Conservation (phyloP, 345 rosid genomes). For the Eucalyptus sp. region DNA sequence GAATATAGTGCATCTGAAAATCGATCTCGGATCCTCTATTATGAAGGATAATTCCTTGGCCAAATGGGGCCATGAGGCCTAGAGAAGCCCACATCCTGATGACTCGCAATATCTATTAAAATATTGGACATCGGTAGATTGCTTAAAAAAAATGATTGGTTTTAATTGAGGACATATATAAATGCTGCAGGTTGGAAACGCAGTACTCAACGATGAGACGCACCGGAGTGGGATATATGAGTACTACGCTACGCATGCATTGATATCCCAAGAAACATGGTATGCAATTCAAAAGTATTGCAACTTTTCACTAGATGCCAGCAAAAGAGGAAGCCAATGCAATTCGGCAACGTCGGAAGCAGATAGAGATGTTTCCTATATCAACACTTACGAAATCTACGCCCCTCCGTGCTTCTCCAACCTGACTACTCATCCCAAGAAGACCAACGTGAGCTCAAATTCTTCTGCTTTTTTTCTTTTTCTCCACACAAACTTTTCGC, state of each 20-base stretch:
- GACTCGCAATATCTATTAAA: not conserved
- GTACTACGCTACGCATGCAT: conserved; percentile 46
- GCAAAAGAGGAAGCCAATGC: conserved; percentile 19
- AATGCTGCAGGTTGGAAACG: conserved; percentile 62
- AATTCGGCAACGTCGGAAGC: conserved; percentile 8
- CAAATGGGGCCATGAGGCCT: not conserved
- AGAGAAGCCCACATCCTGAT: not conserved
- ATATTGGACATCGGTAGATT: not conserved
- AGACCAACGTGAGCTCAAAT: conserved; percentile 3
- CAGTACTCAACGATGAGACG: conserved; percentile 64
- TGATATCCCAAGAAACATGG: conserved; percentile 35
- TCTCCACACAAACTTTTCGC: not conserved
- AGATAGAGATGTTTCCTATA: conserved; percentile 1
- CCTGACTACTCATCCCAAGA: conserved; percentile 42
- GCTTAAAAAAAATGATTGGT: not conserved
- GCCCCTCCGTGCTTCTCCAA: conserved; percentile 46
- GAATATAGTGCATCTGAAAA: not conserved
- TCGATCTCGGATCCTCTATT: not conserved
- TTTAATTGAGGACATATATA: not conserved
- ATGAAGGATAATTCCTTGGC: not conserved
- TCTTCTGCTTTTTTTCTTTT: not conserved
- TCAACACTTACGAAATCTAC: conserved; percentile 67
- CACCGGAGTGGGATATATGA: conserved; percentile 61
- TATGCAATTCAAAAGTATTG: conserved; percentile 21
- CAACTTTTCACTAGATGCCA: conserved; percentile 27